Evolutionary conservation across 192 early-diverging fungal genomes (phyloP).

Genomic region (Coemansia sp.): DNA sequence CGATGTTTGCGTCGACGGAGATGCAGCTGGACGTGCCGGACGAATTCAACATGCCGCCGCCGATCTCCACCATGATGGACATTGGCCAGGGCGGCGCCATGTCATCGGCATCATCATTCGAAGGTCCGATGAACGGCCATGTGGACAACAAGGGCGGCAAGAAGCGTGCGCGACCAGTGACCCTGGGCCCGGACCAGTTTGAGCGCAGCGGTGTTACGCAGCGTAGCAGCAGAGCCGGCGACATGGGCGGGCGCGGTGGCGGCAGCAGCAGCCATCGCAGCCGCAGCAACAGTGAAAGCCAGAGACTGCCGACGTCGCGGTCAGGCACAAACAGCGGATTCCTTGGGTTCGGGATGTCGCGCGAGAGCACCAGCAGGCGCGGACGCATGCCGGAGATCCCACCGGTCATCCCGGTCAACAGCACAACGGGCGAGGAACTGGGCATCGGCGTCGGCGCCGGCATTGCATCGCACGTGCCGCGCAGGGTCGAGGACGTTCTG

Average conservation of each 20-base stretch:
- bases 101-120: conserved; percentile 51
- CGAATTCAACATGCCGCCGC: conserved; percentile 29
- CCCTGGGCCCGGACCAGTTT: conserved; percentile 28
- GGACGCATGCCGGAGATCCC: conserved; percentile 49
- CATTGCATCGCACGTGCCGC: conserved; percentile 45
- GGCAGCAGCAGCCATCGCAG: conserved; percentile 26
- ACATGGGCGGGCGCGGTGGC: background rate
- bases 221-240: conserved; percentile 9
- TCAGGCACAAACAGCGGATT: conserved; percentile 7
- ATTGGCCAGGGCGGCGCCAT: conserved; percentile 31
- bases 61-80: conserved; percentile 44
- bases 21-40: conserved; percentile 40
- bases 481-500: conserved; percentile 40
- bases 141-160: conserved; percentile 9
- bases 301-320: conserved; percentile 17
- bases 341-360: conserved; percentile 5
- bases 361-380: conserved; percentile 26
- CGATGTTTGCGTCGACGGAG: conserved; percentile 55
- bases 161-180: conserved; percentile 22
- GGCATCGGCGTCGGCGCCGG: conserved; percentile 54
- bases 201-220: conserved; percentile 1
- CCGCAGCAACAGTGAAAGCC: conserved; percentile 42
- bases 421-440: conserved; percentile 52
- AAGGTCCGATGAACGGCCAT: background rate
- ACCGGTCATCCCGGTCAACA: conserved; percentile 44